Conservation (phyloP, 352 stramenopile genomes). For the Globisporangium middletonii region DNA sequence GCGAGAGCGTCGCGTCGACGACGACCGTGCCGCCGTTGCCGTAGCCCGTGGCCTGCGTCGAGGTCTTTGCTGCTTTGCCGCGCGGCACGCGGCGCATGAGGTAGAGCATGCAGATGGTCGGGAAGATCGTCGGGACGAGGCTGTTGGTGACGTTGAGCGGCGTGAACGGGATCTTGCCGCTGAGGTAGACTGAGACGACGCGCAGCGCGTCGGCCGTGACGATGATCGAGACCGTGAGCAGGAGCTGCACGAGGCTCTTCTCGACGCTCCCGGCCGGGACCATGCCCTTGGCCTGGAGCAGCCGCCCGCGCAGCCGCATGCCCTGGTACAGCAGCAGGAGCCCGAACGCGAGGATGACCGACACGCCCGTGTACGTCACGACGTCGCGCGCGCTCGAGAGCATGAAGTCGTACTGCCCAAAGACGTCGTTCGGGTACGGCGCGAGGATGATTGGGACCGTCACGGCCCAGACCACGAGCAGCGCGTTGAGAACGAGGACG, state of each 20-base stretch:
- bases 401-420: constrained; percentile 68
- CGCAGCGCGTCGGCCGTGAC: constrained; percentile 67
- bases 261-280: constrained; percentile 63
- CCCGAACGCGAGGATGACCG: constrained; percentile 60
- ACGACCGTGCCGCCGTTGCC: constrained; percentile 8
- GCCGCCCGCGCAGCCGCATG: constrained; percentile 58
- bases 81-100: constrained; percentile 71
- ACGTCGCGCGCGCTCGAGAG: constrained; percentile 35
- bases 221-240: constrained; percentile 79
- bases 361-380: constrained; percentile 52
- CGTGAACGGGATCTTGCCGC: constrained; percentile 46
- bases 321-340: constrained; percentile 68
- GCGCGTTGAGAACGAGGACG: constrained; percentile 49
- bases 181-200: constrained; percentile 50
- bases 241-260: constrained; percentile 76
- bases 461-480: constrained; percentile 57
- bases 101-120: constrained; percentile 87
- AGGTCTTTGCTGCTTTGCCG: constrained; percentile 7
- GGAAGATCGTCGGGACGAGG: constrained; percentile 28
- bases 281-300: constrained; percentile 65
- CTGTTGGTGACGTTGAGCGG: constrained; percentile 61
- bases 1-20: constrained; percentile 35
- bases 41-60: constrained; percentile 8
- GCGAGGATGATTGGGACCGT: constrained; percentile 45
- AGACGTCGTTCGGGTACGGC: constrained; percentile 43